Conservation (phyloP, 129 eudicot genomes). For the Chrysanthemum lavandulifolium region DNA sequence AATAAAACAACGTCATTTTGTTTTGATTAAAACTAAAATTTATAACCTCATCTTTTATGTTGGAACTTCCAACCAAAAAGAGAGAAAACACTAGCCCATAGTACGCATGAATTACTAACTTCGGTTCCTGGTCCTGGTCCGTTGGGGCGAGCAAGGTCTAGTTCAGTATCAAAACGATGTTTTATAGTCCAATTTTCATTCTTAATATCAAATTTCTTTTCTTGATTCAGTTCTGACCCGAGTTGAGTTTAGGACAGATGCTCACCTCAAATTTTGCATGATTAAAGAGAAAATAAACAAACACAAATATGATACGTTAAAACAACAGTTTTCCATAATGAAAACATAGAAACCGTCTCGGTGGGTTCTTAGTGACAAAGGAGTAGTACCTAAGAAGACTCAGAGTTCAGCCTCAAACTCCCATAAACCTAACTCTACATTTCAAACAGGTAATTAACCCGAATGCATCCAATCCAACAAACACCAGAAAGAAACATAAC, state of each 20-base stretch:
- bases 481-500: slow-evolving; percentile 25
- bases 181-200: background rate
- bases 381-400: slow-evolving; percentile 30
- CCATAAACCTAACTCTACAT: slow-evolving; percentile 40
- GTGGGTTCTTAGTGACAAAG: slow-evolving; percentile 27
- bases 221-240: too few relatives aligned
- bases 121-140: too few relatives aligned
- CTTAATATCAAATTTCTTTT: background rate
- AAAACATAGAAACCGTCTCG: slow-evolving; percentile 27
- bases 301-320: slow-evolving; percentile 11
- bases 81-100: too few relatives aligned
- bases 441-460: slow-evolving; percentile 39
- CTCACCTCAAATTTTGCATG: slow-evolving; percentile 3
- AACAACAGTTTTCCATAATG: slow-evolving; percentile 28
- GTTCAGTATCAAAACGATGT: too few relatives aligned
- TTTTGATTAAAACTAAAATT: too few relatives aligned
- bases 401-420: slow-evolving; percentile 32
- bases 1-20: too few relatives aligned
- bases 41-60: too few relatives aligned
- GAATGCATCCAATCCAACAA: slow-evolving; percentile 31
- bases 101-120: too few relatives aligned
- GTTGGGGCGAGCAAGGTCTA: too few relatives aligned
- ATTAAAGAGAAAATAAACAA: slow-evolving; percentile 16
- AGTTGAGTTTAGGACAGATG: background rate
- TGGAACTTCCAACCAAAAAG: too few relatives aligned